These are phyloP conservation scores for Voacanga thouarsii DNA, from an alignment of 257 asterid species.

Conservation along the genomic window DNA sequence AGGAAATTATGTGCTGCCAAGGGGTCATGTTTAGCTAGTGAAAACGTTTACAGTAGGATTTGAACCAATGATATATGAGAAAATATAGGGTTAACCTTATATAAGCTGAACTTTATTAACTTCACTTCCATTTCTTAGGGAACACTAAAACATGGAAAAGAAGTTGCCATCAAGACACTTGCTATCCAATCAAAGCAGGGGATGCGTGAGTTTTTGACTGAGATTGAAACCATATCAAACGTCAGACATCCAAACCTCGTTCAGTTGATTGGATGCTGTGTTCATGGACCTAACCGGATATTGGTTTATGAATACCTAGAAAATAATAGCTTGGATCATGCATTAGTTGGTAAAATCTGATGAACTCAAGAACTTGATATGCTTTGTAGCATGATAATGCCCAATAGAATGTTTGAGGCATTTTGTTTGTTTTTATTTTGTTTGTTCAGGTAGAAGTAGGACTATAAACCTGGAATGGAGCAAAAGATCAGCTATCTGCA, in stretches of 20 bases:
- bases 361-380: not conserved
- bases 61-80: conserved; percentile 2
- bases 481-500: conserved; percentile 67
- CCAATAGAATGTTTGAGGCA: conserved; percentile 16
- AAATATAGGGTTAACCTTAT: not conserved
- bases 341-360: conserved; percentile 55
- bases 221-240: conserved; percentile 75
- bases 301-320: conserved; percentile 79
- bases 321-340: conserved; percentile 76
- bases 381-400: not conserved
- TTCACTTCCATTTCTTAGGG: conserved; percentile 53
- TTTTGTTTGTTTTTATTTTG: conserved; percentile 11
- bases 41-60: not conserved
- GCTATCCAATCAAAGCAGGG: conserved; percentile 84
- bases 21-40: not conserved
- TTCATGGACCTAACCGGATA: conserved; percentile 56
- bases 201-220: conserved; percentile 71
- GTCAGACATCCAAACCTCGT: conserved; percentile 91
- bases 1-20: not conserved
- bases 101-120: conserved; percentile 17
- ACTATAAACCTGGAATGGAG: conserved; percentile 58
- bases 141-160: conserved; percentile 49
- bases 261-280: conserved; percentile 81
- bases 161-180: conserved; percentile 76
- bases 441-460: conserved; percentile 44